These are phyloP conservation scores for Ramaria rubella DNA, from an alignment of 768 basidiomycete genomes.

Conservation along the genomic window DNA sequence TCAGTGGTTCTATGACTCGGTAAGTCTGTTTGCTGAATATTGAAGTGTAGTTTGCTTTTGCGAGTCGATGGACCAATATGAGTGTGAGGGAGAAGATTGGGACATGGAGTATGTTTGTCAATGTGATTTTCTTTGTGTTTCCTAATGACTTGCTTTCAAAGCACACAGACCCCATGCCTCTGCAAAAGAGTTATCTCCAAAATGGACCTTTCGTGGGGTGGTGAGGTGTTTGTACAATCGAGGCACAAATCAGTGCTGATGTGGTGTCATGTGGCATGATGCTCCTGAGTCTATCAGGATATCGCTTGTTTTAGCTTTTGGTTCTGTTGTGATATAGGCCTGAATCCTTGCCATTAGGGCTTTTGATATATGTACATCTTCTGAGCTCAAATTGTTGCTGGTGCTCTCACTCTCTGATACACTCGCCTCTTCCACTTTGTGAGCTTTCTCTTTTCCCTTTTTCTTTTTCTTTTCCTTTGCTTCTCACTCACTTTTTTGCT, in stretches of 20 bases:
- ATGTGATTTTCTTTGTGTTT: background rate
- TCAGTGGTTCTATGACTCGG: background rate
- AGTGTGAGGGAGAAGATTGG: conserved; percentile 12
- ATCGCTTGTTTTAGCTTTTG: too few species aligned
- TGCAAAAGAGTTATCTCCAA: conserved; percentile 13
- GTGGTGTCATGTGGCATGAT: too few species aligned
- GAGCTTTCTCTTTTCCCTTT: background rate
- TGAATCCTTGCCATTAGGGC: background rate
- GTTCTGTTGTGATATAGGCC: background rate
- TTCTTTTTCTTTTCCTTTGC: background rate
- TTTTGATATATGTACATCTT: background rate
- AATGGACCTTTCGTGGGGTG: conserved; percentile 7
- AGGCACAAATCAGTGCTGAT: background rate
- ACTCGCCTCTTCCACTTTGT: background rate
- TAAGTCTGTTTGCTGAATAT: background rate
- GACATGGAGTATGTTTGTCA: conserved; percentile 7
- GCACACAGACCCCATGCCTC: conserved; percentile 10
- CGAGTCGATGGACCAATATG: conserved; percentile 8
- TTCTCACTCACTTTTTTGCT: too few species aligned
- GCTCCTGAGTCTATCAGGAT: too few species aligned
- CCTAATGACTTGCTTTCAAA: too few species aligned
- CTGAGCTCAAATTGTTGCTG: background rate
- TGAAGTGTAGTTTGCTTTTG: background rate
- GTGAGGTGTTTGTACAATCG: background rate
- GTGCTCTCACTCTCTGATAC: background rate